Evolutionary conservation across 345 rosid genomes (phyloP).

Genomic region (Populus deltoides): DNA sequence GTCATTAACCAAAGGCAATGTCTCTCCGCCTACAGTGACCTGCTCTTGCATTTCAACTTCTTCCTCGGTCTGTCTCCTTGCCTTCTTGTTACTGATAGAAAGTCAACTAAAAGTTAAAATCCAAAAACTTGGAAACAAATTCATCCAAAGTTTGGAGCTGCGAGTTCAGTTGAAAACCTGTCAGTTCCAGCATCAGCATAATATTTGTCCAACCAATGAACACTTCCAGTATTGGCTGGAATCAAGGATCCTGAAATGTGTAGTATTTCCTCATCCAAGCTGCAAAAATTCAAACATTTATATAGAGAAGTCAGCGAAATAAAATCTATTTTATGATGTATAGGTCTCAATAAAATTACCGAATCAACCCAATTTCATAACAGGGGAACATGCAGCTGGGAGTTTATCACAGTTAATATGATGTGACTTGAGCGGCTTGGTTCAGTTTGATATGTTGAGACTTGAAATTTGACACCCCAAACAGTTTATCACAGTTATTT

Average conservation of each 20-base stretch:
- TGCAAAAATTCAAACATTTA: constrained; percentile 34
- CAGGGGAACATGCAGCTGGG: not conserved
- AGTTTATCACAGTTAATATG: not conserved
- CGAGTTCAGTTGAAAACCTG: constrained; percentile 18
- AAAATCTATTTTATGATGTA: not conserved
- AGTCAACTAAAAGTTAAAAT: not conserved
- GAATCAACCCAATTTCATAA: not conserved
- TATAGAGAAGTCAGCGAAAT: not conserved
- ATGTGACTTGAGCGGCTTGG: not conserved
- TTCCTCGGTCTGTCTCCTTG: constrained; percentile 20
- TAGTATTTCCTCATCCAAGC: constrained; percentile 70
- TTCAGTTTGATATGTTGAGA: not conserved
- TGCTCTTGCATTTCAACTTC: constrained; percentile 23
- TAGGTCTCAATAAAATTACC: not conserved
- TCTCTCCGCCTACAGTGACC: constrained; percentile 8
- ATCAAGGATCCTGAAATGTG: constrained; percentile 67
- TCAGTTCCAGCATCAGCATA: constrained; percentile 16
- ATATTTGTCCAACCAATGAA: constrained; percentile 55
- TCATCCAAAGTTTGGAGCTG: not conserved
- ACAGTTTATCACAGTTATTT: not conserved
- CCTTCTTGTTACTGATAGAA: constrained; percentile 38
- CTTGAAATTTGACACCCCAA: not conserved
- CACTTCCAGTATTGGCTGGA: constrained; percentile 55
- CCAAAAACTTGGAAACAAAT: not conserved
- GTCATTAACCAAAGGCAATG: constrained; percentile 9